Base-by-base conservation (phyloP, 148 eudicot species). In the Suaeda aralocaspica region DNA sequence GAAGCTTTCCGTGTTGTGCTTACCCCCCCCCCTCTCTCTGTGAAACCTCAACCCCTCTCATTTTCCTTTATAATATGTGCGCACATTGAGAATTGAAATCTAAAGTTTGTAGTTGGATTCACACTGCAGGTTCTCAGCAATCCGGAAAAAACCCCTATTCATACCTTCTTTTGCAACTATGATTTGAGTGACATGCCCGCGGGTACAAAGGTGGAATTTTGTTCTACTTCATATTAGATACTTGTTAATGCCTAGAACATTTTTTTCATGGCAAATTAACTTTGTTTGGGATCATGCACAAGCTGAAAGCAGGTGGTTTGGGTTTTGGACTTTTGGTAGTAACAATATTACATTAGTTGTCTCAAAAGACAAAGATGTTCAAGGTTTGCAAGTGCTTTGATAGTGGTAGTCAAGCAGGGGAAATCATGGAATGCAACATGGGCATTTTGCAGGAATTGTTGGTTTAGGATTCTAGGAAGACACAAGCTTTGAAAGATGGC, bases 151-250 rank as follows among this genome's bases (percentile, higher is more conserved):
- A 89, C 95, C 51, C 95, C 95, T 29, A 51, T 89, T 46, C 91
- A 89, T 72, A 87, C 95, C 16, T 89, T 87, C 84, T 81, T 89
- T 71, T 89, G 95, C 74, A 85, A 83, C 80, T 89, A 89, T 74
- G 95, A 89, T 79, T 70, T 87, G 80, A 87, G 84, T 74, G 91
- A 89, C 78, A 89, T 89, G 91, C 91, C 95, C 10, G 81, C 81
- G 69, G 95, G 91, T 65, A 82, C 95, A 59, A 89, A 89, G 91
- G 95, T 82, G 79, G 28, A 68, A 4, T 63, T 34, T 46, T 46
- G 58, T 50, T 42, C 25, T 60, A 51, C 44, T 34, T 60, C 45
- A 33, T n/a, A 21, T 33, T 9, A 14, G 45, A 34, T 36, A 14
- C 41, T 45, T 46, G 13, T 22, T 41, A 59, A 22, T 39, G 52